These are phyloP conservation scores for Hibiscus tridactylites DNA, from an alignment of 345 rosid genomes.

Conservation along the genomic window DNA sequence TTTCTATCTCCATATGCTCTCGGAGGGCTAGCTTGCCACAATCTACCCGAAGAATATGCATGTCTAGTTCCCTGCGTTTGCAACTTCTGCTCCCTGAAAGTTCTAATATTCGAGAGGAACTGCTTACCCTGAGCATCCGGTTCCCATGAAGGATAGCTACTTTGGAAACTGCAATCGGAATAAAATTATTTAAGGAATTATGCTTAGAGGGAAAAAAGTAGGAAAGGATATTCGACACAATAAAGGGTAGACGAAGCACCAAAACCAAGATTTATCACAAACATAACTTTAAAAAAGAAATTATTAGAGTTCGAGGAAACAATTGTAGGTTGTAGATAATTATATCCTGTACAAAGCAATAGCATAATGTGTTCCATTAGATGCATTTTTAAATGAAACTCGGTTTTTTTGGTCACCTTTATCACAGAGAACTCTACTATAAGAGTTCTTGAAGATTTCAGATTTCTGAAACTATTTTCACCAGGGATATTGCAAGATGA, in stretches of 20 bases:
- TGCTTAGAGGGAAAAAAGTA: not conserved
- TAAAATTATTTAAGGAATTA: not conserved
- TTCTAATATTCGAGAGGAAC: constrained; percentile 58
- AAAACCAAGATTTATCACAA: not conserved
- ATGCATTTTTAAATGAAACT: not conserved
- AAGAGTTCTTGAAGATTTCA: not conserved
- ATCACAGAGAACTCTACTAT: not conserved
- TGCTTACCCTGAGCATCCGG: constrained; percentile 73
- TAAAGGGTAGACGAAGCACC: not conserved
- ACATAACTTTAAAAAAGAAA: not conserved
- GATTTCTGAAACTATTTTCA: not conserved
- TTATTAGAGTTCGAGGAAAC: not conserved
- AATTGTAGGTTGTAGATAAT: not conserved
- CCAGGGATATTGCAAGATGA: not conserved
- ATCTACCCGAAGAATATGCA: constrained; percentile 32
- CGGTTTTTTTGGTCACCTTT: not conserved
- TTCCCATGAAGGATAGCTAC: constrained; percentile 85
- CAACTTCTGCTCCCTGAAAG: constrained; percentile 70
- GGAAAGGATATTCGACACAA: not conserved
- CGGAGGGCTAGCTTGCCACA: constrained; percentile 39
- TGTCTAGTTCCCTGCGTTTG: constrained; percentile 39
- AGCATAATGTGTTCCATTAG: not conserved
- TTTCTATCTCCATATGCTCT: constrained; percentile 39
- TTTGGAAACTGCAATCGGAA: constrained; percentile 70
- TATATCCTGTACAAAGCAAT: not conserved